Base-by-base conservation (phyloP, 495 filamentous ascomycete genomes). In the Cladorrhinum samala region DNA sequence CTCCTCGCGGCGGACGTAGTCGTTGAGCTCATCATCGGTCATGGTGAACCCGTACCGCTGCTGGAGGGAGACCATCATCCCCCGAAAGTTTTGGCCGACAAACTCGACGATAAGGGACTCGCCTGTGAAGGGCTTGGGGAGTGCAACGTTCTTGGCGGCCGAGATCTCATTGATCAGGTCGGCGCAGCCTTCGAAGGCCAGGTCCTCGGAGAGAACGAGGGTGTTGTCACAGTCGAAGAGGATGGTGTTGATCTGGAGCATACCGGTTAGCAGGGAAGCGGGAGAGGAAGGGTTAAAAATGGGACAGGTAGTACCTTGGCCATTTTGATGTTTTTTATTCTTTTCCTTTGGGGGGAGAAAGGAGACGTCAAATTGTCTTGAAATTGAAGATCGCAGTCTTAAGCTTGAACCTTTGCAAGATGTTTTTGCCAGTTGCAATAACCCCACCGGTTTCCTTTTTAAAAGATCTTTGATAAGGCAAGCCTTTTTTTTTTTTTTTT, bases 151-250 rank as follows among this genome's bases (percentile, higher is more conserved):
- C 60, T 83, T 77, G 62, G 80, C 78, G 58, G 78, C 75, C 59
- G 93, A 79, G 69, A 96, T 88, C 72, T 93, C 83, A 77, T 96
- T 96, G 75, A 89, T 84, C 63, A 96, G 79, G 58, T 93, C 87
- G 61, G 91, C 87, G 72, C 91, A 95, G 53, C 89, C 91, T 74
- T 93, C 90, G 71, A 95, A 96, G 71, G 91, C 91, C 63, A 95
- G 78, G 58, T 81, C 82, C 74, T 96, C 91, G 54, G 89, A 94
- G 63, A 94, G 84, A 73, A 91, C 88, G 63, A 96, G 88, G 49
- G 91, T 96, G 79, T 96, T 96, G 83, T 96, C 91, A 77, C 91
- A 96, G 75, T 96, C 91, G 73, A 95, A 84, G 70, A 96, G 88
- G 72, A 96, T 53, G 53, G 69, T 70, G 37, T 57, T 68, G 61